phyloP scores from a whole-genome alignment of 345 rosid species.

The Corymbia maculata region DNA sequence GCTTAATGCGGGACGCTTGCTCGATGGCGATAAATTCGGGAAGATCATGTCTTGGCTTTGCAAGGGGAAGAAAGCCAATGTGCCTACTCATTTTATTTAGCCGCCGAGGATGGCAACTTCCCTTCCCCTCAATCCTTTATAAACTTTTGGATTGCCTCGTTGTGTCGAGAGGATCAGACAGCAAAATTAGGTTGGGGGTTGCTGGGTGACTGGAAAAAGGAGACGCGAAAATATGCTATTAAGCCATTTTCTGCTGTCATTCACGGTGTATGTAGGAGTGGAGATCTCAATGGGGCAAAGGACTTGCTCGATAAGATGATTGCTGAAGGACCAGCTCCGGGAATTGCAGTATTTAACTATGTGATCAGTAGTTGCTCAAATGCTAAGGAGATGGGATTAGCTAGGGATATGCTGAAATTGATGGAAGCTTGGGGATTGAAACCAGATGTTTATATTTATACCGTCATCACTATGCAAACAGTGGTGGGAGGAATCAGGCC shows the following conservation, averaged over 20 bases:
- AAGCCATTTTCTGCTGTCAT: conserved; percentile 69
- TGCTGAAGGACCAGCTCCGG: conserved; percentile 67
- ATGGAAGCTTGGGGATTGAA: conserved; percentile 73
- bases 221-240: conserved; percentile 39
- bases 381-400: conserved; percentile 44
- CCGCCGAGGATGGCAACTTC: conserved; percentile 37
- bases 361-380: conserved; percentile 49
- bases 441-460: conserved; percentile 73
- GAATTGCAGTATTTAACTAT: conserved; percentile 65
- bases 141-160: conserved; percentile 34
- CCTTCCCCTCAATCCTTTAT: conserved; percentile 31
- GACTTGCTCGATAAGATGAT: conserved; percentile 58
- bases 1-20: conserved; percentile 40
- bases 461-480: conserved; percentile 57
- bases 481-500: conserved; percentile 74
- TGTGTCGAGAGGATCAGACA: conserved; percentile 49
- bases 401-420: conserved; percentile 45
- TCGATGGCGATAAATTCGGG: conserved; percentile 39
- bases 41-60: conserved; percentile 63
- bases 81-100: conserved; percentile 40
- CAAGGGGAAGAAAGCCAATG: conserved; percentile 42
- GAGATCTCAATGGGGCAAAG: conserved; percentile 48
- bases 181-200: conserved; percentile 47
- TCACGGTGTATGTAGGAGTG: conserved; percentile 56
- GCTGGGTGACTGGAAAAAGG: conserved; percentile 39